Percentiles rank a stretch among this genome's conserved stretches.
These are phyloP conservation scores for Huntiella omanensis DNA, from an alignment of 2,329 filamentous ascomycete genomes.

Conservation along the genomic window DNA sequence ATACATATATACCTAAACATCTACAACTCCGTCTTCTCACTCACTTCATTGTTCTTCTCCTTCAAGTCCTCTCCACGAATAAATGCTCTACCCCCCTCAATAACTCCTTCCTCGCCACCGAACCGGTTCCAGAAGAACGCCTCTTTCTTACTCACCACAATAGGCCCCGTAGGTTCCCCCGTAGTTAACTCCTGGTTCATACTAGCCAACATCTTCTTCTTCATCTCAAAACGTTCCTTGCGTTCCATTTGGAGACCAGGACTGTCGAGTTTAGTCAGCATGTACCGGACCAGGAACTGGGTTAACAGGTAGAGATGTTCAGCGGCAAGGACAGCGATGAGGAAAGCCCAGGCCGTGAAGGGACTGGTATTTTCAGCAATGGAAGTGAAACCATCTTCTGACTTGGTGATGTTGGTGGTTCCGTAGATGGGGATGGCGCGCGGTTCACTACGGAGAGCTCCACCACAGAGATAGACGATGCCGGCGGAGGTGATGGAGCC, in stretches of 20 bases:
- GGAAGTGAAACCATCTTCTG: background rate
- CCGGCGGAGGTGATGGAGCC: conserved; percentile 76
- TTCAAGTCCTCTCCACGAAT: too few species aligned
- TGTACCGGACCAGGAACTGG: conserved; percentile 51
- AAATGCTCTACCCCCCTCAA: too few species aligned
- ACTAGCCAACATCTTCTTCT: conserved; percentile 50
- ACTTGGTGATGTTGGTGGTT: background rate
- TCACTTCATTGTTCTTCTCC: too few species aligned
- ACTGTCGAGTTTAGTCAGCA: conserved; percentile 65
- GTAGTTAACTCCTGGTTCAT: conserved; percentile 48
- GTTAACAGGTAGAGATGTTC: conserved; percentile 80
- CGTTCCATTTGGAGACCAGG: conserved; percentile 74
- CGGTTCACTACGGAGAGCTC: background rate
- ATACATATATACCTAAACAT: too few species aligned
- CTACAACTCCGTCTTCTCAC: too few species aligned
- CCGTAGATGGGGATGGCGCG: conserved; percentile 20
- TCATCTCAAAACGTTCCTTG: conserved; percentile 59
- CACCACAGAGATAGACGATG: conserved; percentile 72
- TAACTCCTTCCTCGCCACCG: too few species aligned
- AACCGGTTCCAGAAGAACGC: too few species aligned
- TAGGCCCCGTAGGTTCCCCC: conserved; percentile 17
- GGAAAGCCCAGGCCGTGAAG: conserved; percentile 58
- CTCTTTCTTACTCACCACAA: too few species aligned
- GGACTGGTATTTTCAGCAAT: background rate
- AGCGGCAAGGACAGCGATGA: conserved; percentile 65